Evolutionary conservation across 1,284 basidiomycete genomes (phyloP).

Genomic region (Sanghuangporus baumii): DNA sequence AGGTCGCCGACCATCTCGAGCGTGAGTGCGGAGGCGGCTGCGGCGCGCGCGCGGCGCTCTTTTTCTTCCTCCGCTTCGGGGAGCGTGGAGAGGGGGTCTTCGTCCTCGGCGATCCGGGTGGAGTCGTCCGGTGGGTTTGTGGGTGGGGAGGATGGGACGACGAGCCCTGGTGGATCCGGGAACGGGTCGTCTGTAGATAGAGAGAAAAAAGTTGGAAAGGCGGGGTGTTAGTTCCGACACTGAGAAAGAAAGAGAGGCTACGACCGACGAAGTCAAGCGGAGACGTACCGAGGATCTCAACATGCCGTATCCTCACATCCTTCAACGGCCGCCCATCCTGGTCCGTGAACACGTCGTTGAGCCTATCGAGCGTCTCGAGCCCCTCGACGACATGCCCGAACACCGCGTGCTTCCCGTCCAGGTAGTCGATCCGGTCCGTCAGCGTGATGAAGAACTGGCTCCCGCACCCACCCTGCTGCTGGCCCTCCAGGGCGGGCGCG

Average conservation of each 20-base stretch:
- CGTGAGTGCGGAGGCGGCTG: constrained; percentile 89
- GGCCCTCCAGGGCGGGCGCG: constrained; percentile 63
- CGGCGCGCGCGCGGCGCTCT: constrained; percentile 76
- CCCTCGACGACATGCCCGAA: constrained; percentile 97
- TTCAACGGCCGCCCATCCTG: constrained; percentile 87
- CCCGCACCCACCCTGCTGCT: constrained; percentile 68
- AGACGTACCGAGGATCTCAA: constrained; percentile 89
- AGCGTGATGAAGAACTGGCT: constrained; percentile 97
- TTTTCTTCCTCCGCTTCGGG: constrained; percentile 82
- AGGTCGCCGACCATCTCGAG: constrained; percentile 99
- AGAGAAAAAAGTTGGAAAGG: too few species aligned
- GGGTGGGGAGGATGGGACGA: constrained; percentile 73
- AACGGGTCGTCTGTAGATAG: constrained; percentile 99
- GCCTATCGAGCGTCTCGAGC: constrained; percentile 84
- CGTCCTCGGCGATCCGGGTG: constrained; percentile 87
- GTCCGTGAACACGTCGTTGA: constrained; percentile 90
- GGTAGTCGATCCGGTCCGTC: constrained; percentile 85
- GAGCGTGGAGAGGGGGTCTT: constrained; percentile 72
- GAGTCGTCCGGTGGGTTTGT: constrained; percentile 77
- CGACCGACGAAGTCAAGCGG: too few species aligned
- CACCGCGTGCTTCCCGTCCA: constrained; percentile 93
- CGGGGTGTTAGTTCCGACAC: too few species aligned
- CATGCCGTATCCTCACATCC: constrained; percentile 90
- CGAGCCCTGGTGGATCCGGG: constrained; percentile 74
- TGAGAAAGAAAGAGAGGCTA: too few species aligned